Conservation (phyloP, 164 flowering plant species). For the Macadamia tetraphylla region DNA sequence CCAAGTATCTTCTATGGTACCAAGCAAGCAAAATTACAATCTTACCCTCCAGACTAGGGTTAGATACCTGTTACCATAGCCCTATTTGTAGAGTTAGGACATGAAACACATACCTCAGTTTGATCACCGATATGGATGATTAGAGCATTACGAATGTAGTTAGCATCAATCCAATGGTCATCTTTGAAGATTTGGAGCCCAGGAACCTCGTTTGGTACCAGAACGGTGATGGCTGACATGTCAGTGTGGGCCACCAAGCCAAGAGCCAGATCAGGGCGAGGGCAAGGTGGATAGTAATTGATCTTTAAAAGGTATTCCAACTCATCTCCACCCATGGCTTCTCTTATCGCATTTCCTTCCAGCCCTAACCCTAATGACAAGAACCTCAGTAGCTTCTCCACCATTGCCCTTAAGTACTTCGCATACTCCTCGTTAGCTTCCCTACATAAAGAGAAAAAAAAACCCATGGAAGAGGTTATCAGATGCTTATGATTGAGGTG, state of each 20-base stretch:
- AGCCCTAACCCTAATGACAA: constrained; percentile 43
- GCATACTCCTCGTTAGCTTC: constrained; percentile 54
- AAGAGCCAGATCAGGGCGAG: constrained; percentile 40
- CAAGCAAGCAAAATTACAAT: no score
- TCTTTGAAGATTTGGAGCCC: constrained; percentile 39
- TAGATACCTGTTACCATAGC: no score
- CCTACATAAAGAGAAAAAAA: constrained; percentile 18
- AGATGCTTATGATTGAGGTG: no score
- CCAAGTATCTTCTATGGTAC: no score
- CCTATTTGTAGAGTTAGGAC: no score
- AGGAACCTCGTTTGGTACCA: constrained; percentile 36
- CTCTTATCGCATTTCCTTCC: constrained; percentile 21
- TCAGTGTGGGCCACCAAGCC: constrained; percentile 43
- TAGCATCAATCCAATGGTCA: constrained; percentile 28
- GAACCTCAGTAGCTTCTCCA: constrained; percentile 29
- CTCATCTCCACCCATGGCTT: constrained; percentile 30
- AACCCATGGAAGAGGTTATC: background rate
- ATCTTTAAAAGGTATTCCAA: constrained; percentile 28
- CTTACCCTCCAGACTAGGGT: no score
- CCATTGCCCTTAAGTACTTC: constrained; percentile 32
- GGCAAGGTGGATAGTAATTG: constrained; percentile 43
- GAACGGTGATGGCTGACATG: constrained; percentile 26
- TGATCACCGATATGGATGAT: constrained; percentile 39
- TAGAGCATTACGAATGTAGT: constrained; percentile 33
- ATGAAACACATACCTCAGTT: constrained; percentile 21